Evolutionary conservation across 306 rosid species (phyloP), one percentile per base, ranked within the genome.

Genomic region (Castanopsis chinensis): DNA sequence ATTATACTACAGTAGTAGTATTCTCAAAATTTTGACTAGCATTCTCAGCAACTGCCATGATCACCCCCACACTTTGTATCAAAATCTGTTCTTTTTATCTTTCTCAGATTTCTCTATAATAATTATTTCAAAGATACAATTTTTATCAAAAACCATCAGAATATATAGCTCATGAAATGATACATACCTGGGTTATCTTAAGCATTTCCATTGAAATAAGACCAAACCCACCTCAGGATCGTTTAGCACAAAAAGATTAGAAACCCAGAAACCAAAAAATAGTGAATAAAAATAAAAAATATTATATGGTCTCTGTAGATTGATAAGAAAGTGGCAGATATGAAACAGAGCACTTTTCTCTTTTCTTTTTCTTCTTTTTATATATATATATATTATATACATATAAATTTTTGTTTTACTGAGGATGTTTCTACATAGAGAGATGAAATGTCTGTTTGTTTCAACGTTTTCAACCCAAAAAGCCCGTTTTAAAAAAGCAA

Each of bases 11-110:
- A 68, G 72, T 68, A 4, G 52, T 67, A 70, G 82, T 80, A 75
- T 80, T 86, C 57, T 90, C 92, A 79, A 92, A 80, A 85, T 83
- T 89, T 56, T 91, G 92, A 83, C 73, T 77, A 77, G 82, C 98
- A 94, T 88, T 89, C 84, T 94, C 97, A 83, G 93, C 94, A 63
- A 94, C 98, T 65, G 93, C 98, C 98, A 91, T 94, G 87, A 82
- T 87, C 89, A 71, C 69, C 80, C 58, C 73, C 45, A 76, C 71
- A 69, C 73, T 78, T 30, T 58, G 77, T 51, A 43, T 56, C 84
- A 89, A 78, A 80, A 58, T 59, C 78, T 20, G 33, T 3, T 73
- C 75, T 81, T 77, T 51, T 74, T 74, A 80, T 32, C 61, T 33
- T 8, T 15, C 17, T 20, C 79, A 76, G 85, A 85, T 79, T 78